These are phyloP conservation scores for Hirsutella minnesotensis DNA, from an alignment of 2,329 filamentous ascomycete genomes.

Conservation along the genomic window DNA sequence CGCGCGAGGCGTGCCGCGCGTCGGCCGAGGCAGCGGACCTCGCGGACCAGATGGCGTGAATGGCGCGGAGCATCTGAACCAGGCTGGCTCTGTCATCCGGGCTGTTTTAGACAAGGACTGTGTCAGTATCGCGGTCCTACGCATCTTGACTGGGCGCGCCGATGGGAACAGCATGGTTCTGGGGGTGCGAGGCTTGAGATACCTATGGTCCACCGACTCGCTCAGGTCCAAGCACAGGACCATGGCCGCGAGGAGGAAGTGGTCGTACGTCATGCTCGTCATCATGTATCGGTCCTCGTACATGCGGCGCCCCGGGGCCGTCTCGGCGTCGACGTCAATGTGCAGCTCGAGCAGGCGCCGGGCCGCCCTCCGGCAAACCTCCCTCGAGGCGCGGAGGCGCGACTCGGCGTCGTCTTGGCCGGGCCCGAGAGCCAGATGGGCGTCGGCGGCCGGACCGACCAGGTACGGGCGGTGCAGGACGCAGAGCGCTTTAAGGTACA, in stretches of 20 bases:
- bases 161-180: no score
- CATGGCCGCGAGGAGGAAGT: constrained; percentile 49
- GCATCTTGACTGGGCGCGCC: no score
- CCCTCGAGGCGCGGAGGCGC: constrained; percentile 24
- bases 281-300: constrained; percentile 41
- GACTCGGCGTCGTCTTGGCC: constrained; percentile 20
- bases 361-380: constrained; percentile 29
- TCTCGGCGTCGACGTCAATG: constrained; percentile 32
- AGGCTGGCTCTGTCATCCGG: constrained; percentile 20
- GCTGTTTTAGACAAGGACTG: constrained; percentile 3
- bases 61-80: constrained; percentile 23
- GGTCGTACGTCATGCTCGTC: constrained; percentile 38
- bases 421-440: neutral
- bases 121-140: neutral
- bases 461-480: constrained; percentile 38
- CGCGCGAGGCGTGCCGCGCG: constrained; percentile 27
- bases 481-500: constrained; percentile 36
- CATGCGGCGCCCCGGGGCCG: constrained; percentile 36
- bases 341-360: constrained; percentile 33
- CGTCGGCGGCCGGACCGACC: constrained; percentile 8
- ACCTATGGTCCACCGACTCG: constrained; percentile 26
- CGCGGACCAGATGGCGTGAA: constrained; percentile 30
- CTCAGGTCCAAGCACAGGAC: constrained; percentile 41
- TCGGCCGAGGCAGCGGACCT: constrained; percentile 25
- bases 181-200: no score